Evolutionary conservation across 352 stramenopile genomes (phyloP), one percentile per base, ranked within the genome.

Genomic region (Pythium brachiatum): DNA sequence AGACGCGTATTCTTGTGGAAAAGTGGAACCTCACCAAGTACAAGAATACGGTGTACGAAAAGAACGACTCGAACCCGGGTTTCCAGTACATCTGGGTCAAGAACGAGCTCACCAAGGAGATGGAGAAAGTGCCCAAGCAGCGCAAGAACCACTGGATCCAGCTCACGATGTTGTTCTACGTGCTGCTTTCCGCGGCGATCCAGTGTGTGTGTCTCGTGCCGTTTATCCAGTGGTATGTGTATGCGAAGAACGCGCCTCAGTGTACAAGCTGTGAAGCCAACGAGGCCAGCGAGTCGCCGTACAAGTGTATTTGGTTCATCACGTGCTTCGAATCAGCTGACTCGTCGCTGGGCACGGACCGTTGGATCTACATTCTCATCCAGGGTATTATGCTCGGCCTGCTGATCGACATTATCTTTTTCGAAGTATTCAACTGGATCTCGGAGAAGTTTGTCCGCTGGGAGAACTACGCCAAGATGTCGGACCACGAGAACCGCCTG

Each of bases 171-270:
- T 70, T 95, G 34, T 75, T 88, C n/a, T 95, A 88, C 48, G 83
- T 95, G 47, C 50, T 92, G 2, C 29, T 91, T 9, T 89, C 78
- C 20, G 83, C 86, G 0, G 27, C 92, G 9, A 75, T 95, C 52
- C 86, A 95, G 68, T 92, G 84, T 26, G 50, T 95, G 16, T 95
- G 77, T 62, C 75, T 93, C 27, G 73, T 95, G 52, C 86, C 86
- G 46, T 95, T 95, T 46, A 93, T 95, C 43, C 86, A 95, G 68
- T 95, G 86, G 86, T 95, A 95, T 50, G 84, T 95, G 32, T 94
- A 92, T 57, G 84, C 86, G 43, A 95, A 95, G 70, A 93, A 93
- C 29, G 86, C 84, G 4, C 80, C 85, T 0, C 80, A 78, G 31
- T 95, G 86, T 51, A 64, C 76, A 36, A 73, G 73, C 12, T 95